phyloP scores from a whole-genome alignment of 768 basidiomycete species.

The Rhodotorula kratochvilovae region DNA sequence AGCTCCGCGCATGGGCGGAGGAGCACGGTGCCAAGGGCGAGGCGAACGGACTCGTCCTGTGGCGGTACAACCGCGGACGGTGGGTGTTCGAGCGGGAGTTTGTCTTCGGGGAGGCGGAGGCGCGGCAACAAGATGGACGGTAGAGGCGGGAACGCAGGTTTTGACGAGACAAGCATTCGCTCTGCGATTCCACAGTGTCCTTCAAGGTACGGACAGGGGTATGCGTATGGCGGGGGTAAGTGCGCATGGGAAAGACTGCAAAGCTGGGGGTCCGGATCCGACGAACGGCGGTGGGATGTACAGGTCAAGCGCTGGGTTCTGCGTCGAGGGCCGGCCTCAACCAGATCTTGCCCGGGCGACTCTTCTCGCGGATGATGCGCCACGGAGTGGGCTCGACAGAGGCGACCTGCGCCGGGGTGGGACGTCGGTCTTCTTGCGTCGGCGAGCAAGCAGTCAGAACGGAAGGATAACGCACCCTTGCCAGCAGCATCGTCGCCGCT shows the following conservation, averaged over 20 bases:
- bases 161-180: no score
- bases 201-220: no score
- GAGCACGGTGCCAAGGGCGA: slow-evolving; percentile 8
- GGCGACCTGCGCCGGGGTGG: neutral
- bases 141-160: no score
- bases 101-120: slow-evolving; percentile 3
- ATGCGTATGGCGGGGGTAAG: no score
- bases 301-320: neutral
- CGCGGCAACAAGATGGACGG: neutral
- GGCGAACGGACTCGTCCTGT: slow-evolving; percentile 21
- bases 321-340: slow-evolving; percentile 8
- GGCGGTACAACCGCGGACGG: slow-evolving; percentile 17
- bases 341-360: slow-evolving; percentile 13
- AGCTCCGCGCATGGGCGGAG: slow-evolving; percentile 7
- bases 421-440: neutral
- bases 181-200: no score
- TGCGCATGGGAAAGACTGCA: no score
- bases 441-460: neutral
- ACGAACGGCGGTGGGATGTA: no score
- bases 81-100: slow-evolving; percentile 26
- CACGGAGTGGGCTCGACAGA: slow-evolving; percentile 20
- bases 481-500: slow-evolving; percentile 34
- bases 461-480: slow-evolving; percentile 9
- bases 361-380: slow-evolving; percentile 19
- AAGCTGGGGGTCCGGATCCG: neutral